Evolutionary conservation across 1,139 yeast genomes (phyloP).

Genomic region (Pichia sp.): DNA sequence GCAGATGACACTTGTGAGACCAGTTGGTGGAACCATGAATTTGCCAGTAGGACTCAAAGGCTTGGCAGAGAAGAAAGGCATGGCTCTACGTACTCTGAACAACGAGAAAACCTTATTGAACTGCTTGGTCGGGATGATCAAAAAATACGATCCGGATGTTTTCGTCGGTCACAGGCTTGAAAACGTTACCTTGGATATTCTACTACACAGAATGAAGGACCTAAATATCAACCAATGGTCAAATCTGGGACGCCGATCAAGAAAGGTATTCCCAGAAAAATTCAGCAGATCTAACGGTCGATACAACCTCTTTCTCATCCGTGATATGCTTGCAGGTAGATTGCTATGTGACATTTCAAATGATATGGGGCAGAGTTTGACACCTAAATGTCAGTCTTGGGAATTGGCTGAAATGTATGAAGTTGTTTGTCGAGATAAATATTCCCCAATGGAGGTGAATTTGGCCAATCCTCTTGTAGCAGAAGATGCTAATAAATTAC

Average conservation of each 20-base stretch:
- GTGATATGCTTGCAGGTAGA: slow-evolving; percentile 81
- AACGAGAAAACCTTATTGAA: slow-evolving; percentile 72
- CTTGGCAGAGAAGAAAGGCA: slow-evolving; percentile 47
- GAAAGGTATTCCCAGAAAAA: slow-evolving; percentile 72
- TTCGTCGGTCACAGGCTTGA: slow-evolving; percentile 85
- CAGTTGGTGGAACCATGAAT: slow-evolving; percentile 50
- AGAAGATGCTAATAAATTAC: slow-evolving; percentile 62
- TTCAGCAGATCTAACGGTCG: slow-evolving; percentile 48
- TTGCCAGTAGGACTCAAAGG: slow-evolving; percentile 73
- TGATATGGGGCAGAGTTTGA: slow-evolving; percentile 90
- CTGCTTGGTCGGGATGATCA: slow-evolving; percentile 68
- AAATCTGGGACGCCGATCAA: slow-evolving; percentile 74
- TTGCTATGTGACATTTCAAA: slow-evolving; percentile 88
- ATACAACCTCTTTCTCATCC: slow-evolving; percentile 45
- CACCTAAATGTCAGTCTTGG: slow-evolving; percentile 95
- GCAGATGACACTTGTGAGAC: slow-evolving; percentile 68
- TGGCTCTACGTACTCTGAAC: slow-evolving; percentile 53
- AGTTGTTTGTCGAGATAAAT: slow-evolving; percentile 60
- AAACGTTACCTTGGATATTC: slow-evolving; percentile 68
- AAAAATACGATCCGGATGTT: slow-evolving; percentile 81
- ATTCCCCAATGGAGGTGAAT: slow-evolving; percentile 66
- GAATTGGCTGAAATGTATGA: slow-evolving; percentile 88
- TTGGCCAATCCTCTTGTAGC: slow-evolving; percentile 60
- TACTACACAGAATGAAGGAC: slow-evolving; percentile 78
- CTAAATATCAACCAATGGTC: slow-evolving; percentile 73